A percentile compares a stretch with the other conserved stretches of the same genome.
phyloP scores from a whole-genome alignment of 2,329 filamentous ascomycete species.

The Torrubiella hemipterigena region DNA sequence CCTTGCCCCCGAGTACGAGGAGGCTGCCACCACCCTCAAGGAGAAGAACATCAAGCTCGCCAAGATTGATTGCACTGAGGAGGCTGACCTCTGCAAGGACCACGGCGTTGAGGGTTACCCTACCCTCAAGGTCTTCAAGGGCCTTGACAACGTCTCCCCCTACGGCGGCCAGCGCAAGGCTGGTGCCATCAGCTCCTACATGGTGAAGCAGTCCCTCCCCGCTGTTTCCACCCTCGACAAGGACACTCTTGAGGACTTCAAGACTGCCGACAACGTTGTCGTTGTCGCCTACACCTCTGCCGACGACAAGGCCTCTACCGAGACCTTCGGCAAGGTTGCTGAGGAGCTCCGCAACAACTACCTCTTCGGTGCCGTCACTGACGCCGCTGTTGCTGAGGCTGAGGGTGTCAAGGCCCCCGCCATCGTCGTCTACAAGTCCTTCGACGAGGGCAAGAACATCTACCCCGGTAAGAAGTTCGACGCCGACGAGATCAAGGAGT shows the following conservation, averaged over 20 bases:
- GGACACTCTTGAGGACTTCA: conserved; percentile 87
- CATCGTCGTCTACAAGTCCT: conserved; percentile 91
- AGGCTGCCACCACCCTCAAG: conserved; percentile 72
- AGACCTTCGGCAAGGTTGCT: conserved; percentile 65
- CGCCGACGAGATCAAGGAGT: conserved; percentile 65
- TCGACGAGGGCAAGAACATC: conserved; percentile 88
- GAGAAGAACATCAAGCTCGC: conserved; percentile 76
- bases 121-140: conserved; percentile 97
- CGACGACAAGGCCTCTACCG: conserved; percentile 73
- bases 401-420: conserved; percentile 82
- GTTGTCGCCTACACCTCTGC: conserved; percentile 77
- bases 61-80: conserved; percentile 92
- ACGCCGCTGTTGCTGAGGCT: conserved; percentile 72
- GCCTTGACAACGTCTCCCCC: conserved; percentile 64
- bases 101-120: conserved; percentile 96
- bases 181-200: conserved; percentile 67
- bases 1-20: conserved; percentile 83
- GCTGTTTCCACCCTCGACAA: conserved; percentile 75
- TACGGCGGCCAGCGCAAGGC: conserved; percentile 89
- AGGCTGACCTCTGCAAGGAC: conserved; percentile 80
- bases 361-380: conserved; percentile 81
- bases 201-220: conserved; percentile 95
- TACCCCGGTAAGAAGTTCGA: conserved; percentile 70
- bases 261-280: conserved; percentile 94
- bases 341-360: conserved; percentile 77